Evolutionary conservation across 2,329 filamentous ascomycete genomes (phyloP).

Genomic region (Cadophora malorum): DNA sequence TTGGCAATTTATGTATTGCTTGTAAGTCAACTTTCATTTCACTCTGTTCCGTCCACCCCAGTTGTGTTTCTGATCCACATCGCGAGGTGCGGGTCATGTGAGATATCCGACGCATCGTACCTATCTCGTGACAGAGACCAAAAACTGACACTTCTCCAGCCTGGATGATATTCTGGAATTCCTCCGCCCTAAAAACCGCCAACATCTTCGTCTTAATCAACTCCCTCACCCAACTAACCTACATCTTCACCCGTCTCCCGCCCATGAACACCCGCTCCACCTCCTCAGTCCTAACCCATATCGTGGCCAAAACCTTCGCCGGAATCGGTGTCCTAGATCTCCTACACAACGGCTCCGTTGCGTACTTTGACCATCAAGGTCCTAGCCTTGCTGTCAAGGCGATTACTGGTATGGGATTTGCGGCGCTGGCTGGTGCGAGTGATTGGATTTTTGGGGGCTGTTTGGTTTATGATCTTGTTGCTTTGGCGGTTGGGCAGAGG

Average conservation of each 20-base stretch:
- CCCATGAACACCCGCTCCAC: conserved; percentile 57
- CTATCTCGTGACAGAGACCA: background rate
- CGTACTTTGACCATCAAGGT: conserved; percentile 57
- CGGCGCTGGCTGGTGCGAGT: conserved; percentile 53
- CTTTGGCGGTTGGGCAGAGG: conserved; percentile 59
- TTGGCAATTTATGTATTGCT: conserved; percentile 65
- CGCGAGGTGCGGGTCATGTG: background rate
- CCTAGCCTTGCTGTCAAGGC: conserved; percentile 56
- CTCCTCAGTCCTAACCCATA: conserved; percentile 61
- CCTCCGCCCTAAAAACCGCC: conserved; percentile 54
- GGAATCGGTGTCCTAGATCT: conserved; percentile 66
- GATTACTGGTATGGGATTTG: conserved; percentile 60
- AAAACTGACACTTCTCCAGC: conserved; percentile 41
- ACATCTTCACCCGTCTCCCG: conserved; percentile 55
- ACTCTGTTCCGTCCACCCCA: too few species aligned
- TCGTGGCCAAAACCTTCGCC: conserved; percentile 64
- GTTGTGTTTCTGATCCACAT: background rate
- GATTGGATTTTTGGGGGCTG: conserved; percentile 68
- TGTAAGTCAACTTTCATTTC: conserved; percentile 47
- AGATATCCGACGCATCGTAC: background rate
- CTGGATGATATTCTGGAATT: conserved; percentile 70
- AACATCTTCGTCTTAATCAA: conserved; percentile 65
- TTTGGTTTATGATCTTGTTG: conserved; percentile 63
- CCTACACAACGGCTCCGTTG: conserved; percentile 63
- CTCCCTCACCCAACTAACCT: conserved; percentile 60